Conservation (phyloP, 768 basidiomycete species). For the Russula vinacea region DNA sequence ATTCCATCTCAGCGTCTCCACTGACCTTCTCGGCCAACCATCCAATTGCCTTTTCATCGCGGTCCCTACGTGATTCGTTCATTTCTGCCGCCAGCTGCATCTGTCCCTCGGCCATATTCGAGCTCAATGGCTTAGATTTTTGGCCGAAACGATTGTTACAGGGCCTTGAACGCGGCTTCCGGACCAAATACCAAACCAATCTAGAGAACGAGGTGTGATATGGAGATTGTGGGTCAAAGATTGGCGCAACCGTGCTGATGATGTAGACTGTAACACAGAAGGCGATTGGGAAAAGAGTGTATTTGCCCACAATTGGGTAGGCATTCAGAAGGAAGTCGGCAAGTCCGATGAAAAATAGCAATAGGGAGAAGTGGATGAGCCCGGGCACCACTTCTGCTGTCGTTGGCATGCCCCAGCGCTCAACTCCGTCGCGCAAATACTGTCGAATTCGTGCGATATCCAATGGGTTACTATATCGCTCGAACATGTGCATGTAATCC, state of each 20-base stretch:
- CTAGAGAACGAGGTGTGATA: slow-evolving; percentile 15
- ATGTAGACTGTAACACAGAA: slow-evolving; percentile 18
- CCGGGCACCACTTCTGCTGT: slow-evolving; percentile 46
- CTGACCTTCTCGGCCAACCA: slow-evolving; percentile 9
- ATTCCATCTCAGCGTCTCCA: slow-evolving; percentile 20
- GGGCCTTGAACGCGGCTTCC: not conserved
- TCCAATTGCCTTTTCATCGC: slow-evolving; percentile 20
- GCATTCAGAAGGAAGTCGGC: slow-evolving; percentile 42
- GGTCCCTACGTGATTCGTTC: slow-evolving; percentile 1
- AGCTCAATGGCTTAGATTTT: not conserved
- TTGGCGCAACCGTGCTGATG: slow-evolving; percentile 13
- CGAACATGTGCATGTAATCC: slow-evolving; percentile 36
- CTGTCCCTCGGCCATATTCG: slow-evolving; percentile 14
- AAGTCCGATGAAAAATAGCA: slow-evolving; percentile 50
- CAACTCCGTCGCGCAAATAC: slow-evolving; percentile 39
- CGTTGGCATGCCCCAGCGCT: slow-evolving; percentile 41
- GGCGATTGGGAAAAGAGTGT: slow-evolving; percentile 9
- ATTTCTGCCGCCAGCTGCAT: slow-evolving; percentile 23
- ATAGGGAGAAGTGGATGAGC: slow-evolving; percentile 48
- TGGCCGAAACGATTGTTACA: not conserved
- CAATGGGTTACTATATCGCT: slow-evolving; percentile 33
- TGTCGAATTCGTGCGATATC: slow-evolving; percentile 45
- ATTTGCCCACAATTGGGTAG: slow-evolving; percentile 14
- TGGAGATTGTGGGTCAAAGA: slow-evolving; percentile 10
- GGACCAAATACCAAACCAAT: slow-evolving; percentile 13